phyloP scores from a whole-genome alignment of 2,329 filamentous ascomycete genomes.

The Mycosphaerella sp. region DNA sequence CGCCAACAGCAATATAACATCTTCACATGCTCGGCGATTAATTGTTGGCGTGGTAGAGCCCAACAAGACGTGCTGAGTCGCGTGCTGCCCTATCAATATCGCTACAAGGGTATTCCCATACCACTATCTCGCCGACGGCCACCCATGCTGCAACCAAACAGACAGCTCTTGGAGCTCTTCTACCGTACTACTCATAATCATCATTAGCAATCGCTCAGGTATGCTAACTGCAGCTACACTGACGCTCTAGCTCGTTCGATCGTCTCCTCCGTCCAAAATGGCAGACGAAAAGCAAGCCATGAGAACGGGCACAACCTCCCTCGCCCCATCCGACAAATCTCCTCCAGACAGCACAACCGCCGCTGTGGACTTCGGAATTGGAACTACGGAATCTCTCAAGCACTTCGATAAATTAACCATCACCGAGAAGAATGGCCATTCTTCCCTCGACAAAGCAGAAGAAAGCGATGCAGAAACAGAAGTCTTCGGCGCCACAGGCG shows the following conservation, averaged over 20 bases:
- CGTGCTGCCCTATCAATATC: too few relatives aligned
- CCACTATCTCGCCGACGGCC: too few relatives aligned
- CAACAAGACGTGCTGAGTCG: too few relatives aligned
- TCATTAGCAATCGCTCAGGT: too few relatives aligned
- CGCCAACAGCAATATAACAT: too few relatives aligned
- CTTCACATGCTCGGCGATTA: too few relatives aligned
- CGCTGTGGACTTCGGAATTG: background rate
- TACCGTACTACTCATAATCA: too few relatives aligned
- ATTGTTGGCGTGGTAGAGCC: too few relatives aligned
- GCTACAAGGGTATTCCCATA: too few relatives aligned
- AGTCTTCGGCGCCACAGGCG: constrained; percentile 11
- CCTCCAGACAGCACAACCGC: background rate
- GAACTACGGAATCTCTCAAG: background rate
- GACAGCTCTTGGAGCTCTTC: too few relatives aligned
- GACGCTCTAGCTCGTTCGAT: background rate
- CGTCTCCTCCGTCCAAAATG: background rate
- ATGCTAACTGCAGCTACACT: background rate
- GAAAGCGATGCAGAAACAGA: constrained; percentile 7
- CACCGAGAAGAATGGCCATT: background rate
- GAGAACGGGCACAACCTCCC: background rate
- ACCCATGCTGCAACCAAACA: too few relatives aligned
- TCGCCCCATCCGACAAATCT: background rate
- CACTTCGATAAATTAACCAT: background rate
- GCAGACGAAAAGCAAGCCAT: background rate
- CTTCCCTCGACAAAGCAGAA: background rate